phyloP scores from a whole-genome alignment of 192 early-diverging fungal species.

The Backusella macrospora region DNA sequence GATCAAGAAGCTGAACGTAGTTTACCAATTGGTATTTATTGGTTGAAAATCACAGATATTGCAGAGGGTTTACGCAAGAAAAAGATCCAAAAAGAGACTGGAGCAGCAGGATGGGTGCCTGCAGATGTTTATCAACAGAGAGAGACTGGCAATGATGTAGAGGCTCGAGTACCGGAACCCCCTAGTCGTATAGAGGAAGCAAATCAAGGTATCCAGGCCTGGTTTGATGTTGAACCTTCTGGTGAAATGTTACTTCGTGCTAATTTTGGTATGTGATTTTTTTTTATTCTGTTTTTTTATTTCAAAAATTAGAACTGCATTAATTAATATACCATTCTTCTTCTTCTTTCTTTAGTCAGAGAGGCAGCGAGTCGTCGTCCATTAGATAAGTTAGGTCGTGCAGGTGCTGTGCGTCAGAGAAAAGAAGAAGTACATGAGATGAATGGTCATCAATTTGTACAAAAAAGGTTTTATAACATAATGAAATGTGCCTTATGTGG shows the following conservation, averaged over 20 bases:
- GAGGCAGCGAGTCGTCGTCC: slow-evolving; percentile 55
- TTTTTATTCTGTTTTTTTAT: neutral
- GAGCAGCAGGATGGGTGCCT: slow-evolving; percentile 53
- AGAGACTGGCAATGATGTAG: neutral
- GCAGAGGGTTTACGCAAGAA: slow-evolving; percentile 81
- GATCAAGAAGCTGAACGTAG: slow-evolving; percentile 76
- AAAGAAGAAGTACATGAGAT: slow-evolving; percentile 84
- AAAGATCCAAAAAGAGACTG: slow-evolving; percentile 67
- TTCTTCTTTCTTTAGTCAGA: slow-evolving; percentile 42
- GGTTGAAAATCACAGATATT: slow-evolving; percentile 94
- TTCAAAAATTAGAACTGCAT: neutral
- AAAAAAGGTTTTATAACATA: slow-evolving; percentile 91
- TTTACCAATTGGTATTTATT: slow-evolving; percentile 82
- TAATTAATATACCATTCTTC: neutral
- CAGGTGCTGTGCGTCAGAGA: slow-evolving; percentile 74
- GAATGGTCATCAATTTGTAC: slow-evolving; percentile 94
- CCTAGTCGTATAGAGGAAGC: slow-evolving; percentile 7
- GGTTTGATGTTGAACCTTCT: slow-evolving; percentile 92
- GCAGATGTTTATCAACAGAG: slow-evolving; percentile 40
- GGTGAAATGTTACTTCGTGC: slow-evolving; percentile 87
- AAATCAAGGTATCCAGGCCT: slow-evolving; percentile 69
- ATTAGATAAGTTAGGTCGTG: slow-evolving; percentile 71
- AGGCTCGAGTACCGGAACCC: neutral
- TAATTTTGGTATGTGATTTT: slow-evolving; percentile 71
- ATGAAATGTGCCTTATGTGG: slow-evolving; percentile 97